Evolutionary conservation across 2,329 filamentous ascomycete genomes (phyloP).

Genomic region (Sordariomycetes sp.): DNA sequence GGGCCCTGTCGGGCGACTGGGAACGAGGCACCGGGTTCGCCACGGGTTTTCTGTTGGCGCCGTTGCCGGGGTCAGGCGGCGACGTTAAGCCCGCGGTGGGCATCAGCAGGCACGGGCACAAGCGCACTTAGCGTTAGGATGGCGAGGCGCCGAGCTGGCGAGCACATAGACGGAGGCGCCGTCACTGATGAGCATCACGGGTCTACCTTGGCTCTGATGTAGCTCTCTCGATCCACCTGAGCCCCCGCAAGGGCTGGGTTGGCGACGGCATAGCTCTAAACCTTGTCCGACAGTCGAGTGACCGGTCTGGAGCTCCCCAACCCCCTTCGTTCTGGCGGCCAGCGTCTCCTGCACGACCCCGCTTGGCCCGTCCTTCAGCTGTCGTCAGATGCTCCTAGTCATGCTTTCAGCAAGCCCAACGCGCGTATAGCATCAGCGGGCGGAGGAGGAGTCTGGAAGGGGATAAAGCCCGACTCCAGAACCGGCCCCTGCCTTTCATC

Average conservation of each 20-base stretch:
- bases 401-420: background rate
- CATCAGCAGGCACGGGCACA: background rate
- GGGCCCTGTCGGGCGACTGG: background rate
- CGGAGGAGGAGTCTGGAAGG: too few relatives aligned
- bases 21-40: too few relatives aligned
- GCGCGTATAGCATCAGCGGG: too few relatives aligned
- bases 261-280: background rate
- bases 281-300: background rate
- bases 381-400: background rate
- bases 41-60: background rate
- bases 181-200: background rate
- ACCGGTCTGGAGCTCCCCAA: background rate
- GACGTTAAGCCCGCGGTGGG: background rate
- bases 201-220: background rate
- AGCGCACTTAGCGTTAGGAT: background rate
- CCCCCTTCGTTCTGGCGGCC: background rate
- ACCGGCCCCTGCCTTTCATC: too few relatives aligned
- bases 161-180: background rate
- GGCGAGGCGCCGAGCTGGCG: background rate
- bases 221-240: background rate
- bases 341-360: background rate
- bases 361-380: background rate
- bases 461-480: too few relatives aligned
- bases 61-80: background rate
- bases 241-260: background rate